These are phyloP conservation scores for Triticum dicoccoides DNA, from an alignment of 176 grass and related monocot genomes.

Conservation along the genomic window DNA sequence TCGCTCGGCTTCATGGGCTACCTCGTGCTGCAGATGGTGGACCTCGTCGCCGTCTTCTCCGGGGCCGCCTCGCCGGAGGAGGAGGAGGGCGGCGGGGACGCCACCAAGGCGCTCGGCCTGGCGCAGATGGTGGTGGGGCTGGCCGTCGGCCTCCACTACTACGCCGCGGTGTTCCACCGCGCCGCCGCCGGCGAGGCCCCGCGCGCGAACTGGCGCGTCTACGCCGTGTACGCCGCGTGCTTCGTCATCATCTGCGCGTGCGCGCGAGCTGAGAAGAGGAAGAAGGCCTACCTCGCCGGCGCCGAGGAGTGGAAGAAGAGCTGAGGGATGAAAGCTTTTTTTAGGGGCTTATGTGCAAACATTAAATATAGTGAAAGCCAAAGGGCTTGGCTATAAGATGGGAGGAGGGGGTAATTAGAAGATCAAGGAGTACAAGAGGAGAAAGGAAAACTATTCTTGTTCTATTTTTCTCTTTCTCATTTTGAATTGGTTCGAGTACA, in stretches of 20 bases:
- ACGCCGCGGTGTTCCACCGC: constrained; percentile 91
- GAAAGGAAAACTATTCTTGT: neutral
- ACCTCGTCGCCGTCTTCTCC: constrained; percentile 78
- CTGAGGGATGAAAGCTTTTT: constrained; percentile 2
- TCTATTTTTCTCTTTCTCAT: neutral
- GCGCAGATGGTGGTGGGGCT: constrained; percentile 93
- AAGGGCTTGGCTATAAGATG: constrained; percentile 37
- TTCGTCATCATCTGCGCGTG: constrained; percentile 81
- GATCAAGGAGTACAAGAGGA: neutral
- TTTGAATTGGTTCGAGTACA: constrained; percentile 31
- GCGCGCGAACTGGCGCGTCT: constrained; percentile 87
- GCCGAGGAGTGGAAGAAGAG: constrained; percentile 91
- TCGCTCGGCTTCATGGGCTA: constrained; percentile 79
- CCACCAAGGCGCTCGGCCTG: constrained; percentile 55
- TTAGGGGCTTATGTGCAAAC: constrained; percentile 1
- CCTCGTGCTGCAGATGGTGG: constrained; percentile 83
- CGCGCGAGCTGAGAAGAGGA: constrained; percentile 76
- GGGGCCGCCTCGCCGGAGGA: constrained; percentile 41
- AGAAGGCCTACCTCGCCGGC: constrained; percentile 73
- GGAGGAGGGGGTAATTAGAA: neutral
- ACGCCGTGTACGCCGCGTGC: constrained; percentile 80
- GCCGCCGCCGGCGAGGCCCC: constrained; percentile 74
- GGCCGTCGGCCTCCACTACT: constrained; percentile 89
- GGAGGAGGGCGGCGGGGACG: constrained; percentile 33
- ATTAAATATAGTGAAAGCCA: neutral